phyloP scores from a whole-genome alignment of 2,329 filamentous ascomycete species.

The Monosporascus ibericus region DNA sequence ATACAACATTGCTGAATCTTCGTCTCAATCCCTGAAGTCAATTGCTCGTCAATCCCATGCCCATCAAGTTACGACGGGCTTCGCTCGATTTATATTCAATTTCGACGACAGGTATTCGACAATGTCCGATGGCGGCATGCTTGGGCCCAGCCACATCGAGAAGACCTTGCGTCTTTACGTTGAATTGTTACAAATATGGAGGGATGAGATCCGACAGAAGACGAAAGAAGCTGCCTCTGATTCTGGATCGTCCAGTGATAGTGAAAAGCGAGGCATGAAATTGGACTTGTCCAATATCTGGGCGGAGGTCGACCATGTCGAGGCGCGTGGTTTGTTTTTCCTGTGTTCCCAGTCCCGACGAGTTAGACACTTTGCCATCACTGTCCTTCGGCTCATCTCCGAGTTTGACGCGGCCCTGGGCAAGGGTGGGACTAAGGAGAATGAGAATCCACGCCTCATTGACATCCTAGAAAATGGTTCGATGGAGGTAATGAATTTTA shows the following conservation, averaged over 20 bases:
- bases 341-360: conserved; percentile 90
- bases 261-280: conserved; percentile 68
- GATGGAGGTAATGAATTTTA: conserved; percentile 81
- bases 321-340: conserved; percentile 95
- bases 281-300: conserved; percentile 83
- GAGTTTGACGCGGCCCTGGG: conserved; percentile 89
- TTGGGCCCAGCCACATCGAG: conserved; percentile 90
- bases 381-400: conserved; percentile 81
- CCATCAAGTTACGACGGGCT: conserved; percentile 93
- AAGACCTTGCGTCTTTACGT: conserved; percentile 89
- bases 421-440: conserved; percentile 52
- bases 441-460: conserved; percentile 71
- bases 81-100: conserved; percentile 96
- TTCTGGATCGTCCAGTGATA: conserved; percentile 51
- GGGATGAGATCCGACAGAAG: conserved; percentile 88
- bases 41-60: conserved; percentile 91
- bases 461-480: conserved; percentile 89
- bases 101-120: conserved; percentile 97
- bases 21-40: conserved; percentile 86
- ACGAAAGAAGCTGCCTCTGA: conserved; percentile 66
- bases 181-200: conserved; percentile 92
- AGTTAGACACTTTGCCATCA: conserved; percentile 86
- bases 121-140: conserved; percentile 95
- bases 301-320: conserved; percentile 92
- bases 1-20: conserved; percentile 84